phyloP scores from a whole-genome alignment of 2,329 filamentous ascomycete genomes.

The Aspergillus awamori region DNA sequence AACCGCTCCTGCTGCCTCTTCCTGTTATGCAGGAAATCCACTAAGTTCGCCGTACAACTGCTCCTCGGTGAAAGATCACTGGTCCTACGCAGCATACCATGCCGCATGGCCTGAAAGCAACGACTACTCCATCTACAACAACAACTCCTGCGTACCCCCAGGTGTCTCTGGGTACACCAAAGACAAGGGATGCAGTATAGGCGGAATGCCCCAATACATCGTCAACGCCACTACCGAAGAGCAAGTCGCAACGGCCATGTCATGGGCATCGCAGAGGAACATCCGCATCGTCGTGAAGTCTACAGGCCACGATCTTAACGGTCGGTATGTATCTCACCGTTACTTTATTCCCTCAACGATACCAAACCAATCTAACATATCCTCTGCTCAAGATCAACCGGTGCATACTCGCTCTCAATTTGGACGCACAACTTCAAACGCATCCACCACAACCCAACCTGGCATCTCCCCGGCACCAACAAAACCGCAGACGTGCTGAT shows the following conservation, averaged over 20 bases:
- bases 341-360: too few relatives aligned
- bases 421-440: slow-evolving; percentile 52
- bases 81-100: slow-evolving; percentile 35
- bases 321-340: slow-evolving; percentile 18
- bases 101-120: slow-evolving; percentile 35
- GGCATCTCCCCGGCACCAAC: slow-evolving; percentile 17
- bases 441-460: slow-evolving; percentile 28
- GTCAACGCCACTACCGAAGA: slow-evolving; percentile 35
- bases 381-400: slow-evolving; percentile 37
- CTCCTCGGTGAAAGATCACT: slow-evolving; percentile 28
- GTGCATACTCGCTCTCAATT: slow-evolving; percentile 48
- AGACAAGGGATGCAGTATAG: slow-evolving; percentile 30
- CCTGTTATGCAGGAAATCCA: slow-evolving; percentile 34
- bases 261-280: slow-evolving; percentile 25
- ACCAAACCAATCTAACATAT: not conserved
- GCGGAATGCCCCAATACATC: slow-evolving; percentile 37
- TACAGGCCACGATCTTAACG: slow-evolving; percentile 29
- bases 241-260: slow-evolving; percentile 35
- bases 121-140: slow-evolving; percentile 33
- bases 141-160: slow-evolving; percentile 39
- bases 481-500: slow-evolving; percentile 18
- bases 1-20: slow-evolving; percentile 32
- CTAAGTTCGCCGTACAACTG: slow-evolving; percentile 32
- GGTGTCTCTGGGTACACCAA: slow-evolving; percentile 26
- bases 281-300: slow-evolving; percentile 32